Evolutionary conservation across 2,329 filamentous ascomycete genomes (phyloP).

Genomic region (Ceratocystis cacaofunesta): DNA sequence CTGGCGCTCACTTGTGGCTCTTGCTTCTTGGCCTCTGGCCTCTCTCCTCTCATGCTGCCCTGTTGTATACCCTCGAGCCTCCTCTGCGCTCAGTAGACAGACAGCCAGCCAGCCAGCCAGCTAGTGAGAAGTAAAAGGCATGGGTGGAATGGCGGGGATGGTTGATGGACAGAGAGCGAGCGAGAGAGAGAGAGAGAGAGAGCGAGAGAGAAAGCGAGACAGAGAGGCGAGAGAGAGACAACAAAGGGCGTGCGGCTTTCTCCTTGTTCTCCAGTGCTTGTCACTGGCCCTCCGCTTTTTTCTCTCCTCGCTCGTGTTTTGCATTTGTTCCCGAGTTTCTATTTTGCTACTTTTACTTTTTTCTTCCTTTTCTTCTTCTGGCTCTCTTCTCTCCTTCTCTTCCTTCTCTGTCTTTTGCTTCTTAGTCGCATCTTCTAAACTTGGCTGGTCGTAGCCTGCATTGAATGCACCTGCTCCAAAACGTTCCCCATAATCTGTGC

Average conservation of each 20-base stretch:
- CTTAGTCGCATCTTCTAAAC: background rate
- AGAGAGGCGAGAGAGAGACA: background rate
- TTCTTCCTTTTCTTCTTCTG: background rate
- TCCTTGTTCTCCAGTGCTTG: background rate
- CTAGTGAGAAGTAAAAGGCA: too few relatives aligned
- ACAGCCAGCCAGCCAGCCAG: too few relatives aligned
- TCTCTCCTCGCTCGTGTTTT: background rate
- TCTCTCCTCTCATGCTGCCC: background rate
- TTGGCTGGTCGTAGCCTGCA: slow-evolving; percentile 1
- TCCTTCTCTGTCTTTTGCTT: background rate
- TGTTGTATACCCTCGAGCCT: background rate
- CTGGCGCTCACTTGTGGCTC: background rate
- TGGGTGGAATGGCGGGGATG: too few relatives aligned
- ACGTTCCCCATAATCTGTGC: slow-evolving; percentile 7
- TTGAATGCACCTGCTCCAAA: slow-evolving; percentile 7
- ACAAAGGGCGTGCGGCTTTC: background rate
- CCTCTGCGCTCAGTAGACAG: too few relatives aligned
- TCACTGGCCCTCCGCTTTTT: background rate
- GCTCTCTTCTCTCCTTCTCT: background rate
- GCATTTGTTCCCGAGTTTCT: background rate
- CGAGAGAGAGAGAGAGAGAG: background rate
- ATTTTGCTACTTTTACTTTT: background rate
- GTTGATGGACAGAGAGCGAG: background rate
- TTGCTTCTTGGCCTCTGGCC: background rate
- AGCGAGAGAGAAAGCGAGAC: background rate